Percentiles rank a stretch among this genome's conserved stretches.
These are phyloP conservation scores for Pseudodiploospora longispora DNA, from an alignment of 2,329 filamentous ascomycete genomes.

Conservation along the genomic window DNA sequence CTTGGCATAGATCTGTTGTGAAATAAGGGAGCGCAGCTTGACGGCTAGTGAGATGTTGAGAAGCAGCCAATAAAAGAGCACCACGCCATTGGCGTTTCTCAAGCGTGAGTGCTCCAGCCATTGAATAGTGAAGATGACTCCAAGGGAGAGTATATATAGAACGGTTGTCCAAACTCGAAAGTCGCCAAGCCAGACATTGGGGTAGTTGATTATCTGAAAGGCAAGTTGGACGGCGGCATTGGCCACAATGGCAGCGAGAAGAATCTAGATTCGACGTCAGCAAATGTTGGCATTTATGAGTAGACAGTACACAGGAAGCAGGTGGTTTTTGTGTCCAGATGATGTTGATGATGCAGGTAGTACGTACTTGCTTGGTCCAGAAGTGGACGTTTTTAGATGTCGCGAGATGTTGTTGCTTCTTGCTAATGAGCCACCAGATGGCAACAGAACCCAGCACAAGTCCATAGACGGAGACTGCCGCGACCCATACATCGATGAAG, in stretches of 20 bases:
- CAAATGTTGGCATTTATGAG: neutral
- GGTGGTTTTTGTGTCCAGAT: neutral
- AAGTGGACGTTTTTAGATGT: constrained; percentile 86
- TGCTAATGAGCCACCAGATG: constrained; percentile 69
- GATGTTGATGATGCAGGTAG: neutral
- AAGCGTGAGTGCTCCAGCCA: constrained; percentile 80
- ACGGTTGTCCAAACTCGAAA: constrained; percentile 80
- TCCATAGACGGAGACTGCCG: constrained; percentile 69
- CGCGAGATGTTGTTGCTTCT: constrained; percentile 50
- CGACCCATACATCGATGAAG: constrained; percentile 89
- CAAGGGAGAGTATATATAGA: constrained; percentile 62
- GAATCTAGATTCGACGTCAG: constrained; percentile 25
- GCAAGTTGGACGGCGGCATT: constrained; percentile 64
- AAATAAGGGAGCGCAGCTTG: constrained; percentile 79
- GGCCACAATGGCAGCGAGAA: constrained; percentile 60
- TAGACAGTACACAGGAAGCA: neutral
- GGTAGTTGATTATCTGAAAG: constrained; percentile 65
- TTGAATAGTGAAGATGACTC: constrained; percentile 70
- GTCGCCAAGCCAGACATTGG: constrained; percentile 65
- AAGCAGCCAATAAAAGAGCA: constrained; percentile 87
- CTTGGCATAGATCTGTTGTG: constrained; percentile 61
- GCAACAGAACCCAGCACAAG: constrained; percentile 69
- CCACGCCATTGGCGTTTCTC: constrained; percentile 78
- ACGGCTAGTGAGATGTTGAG: constrained; percentile 69
- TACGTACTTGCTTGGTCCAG: constrained; percentile 73